Evolutionary conservation across 768 basidiomycete genomes (phyloP).

Genomic region (Trametes coccinea): DNA sequence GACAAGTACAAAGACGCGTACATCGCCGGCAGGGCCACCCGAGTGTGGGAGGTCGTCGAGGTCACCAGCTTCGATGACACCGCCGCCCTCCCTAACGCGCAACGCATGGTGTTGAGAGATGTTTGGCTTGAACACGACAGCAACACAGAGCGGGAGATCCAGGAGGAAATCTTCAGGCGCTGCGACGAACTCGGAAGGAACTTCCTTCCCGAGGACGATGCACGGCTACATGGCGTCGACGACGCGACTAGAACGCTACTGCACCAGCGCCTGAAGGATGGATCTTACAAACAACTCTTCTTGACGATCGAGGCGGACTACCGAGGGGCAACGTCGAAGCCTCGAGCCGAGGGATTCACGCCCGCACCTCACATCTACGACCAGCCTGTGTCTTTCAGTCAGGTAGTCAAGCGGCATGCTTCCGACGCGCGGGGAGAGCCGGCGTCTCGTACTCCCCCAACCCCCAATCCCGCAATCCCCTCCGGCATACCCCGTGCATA

Average conservation of each 20-base stretch:
- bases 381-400: background rate
- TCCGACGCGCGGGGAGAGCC: background rate
- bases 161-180: background rate
- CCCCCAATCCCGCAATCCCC: background rate
- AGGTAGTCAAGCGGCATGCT: background rate
- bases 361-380: background rate
- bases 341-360: constrained; percentile 2
- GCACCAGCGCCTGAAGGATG: constrained; percentile 1
- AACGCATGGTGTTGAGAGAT: constrained; percentile 2
- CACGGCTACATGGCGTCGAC: background rate
- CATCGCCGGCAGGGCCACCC: constrained; percentile 1
- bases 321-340: constrained; percentile 4
- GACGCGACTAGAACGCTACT: constrained; percentile 1
- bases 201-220: background rate
- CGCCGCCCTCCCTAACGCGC: background rate
- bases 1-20: constrained; percentile 1
- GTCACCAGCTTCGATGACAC: constrained; percentile 4
- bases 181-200: constrained; percentile 4
- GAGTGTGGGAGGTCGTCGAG: constrained; percentile 4
- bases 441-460: background rate
- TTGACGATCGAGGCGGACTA: constrained; percentile 2
- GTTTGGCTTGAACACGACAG: constrained; percentile 5
- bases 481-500: background rate
- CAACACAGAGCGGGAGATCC: constrained; percentile 5
- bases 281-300: constrained; percentile 4